Evolutionary conservation across 1,284 basidiomycete species (phyloP).

Genomic region (Trichosporon asahii): DNA sequence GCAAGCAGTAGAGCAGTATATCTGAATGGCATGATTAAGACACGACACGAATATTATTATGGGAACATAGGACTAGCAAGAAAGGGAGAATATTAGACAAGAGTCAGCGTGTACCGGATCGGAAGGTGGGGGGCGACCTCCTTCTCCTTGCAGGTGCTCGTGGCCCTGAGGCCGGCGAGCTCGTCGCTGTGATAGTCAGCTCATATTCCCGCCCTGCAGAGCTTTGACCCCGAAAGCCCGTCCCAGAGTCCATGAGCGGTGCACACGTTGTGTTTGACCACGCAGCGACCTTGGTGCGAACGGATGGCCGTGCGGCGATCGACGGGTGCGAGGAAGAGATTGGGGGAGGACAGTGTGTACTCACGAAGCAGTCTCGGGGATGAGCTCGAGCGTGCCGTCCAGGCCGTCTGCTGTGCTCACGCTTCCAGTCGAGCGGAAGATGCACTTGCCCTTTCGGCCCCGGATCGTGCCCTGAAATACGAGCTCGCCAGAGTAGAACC

Average conservation of each 20-base stretch:
- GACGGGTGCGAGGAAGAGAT: background rate
- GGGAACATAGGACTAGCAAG: background rate
- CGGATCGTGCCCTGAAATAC: constrained; percentile 5
- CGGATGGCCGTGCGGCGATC: background rate
- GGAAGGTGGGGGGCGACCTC: constrained; percentile 3
- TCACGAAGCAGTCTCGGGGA: constrained; percentile 4
- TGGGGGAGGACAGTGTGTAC: background rate
- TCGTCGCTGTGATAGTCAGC: background rate
- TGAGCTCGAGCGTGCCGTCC: background rate
- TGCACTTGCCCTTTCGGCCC: background rate
- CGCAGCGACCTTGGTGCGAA: background rate
- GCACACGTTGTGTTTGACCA: too few species aligned
- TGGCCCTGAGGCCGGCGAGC: background rate
- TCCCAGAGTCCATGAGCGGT: background rate
- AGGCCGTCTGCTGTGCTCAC: background rate
- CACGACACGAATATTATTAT: background rate
- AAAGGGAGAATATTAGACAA: background rate
- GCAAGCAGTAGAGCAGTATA: background rate
- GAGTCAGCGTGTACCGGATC: constrained; percentile 4
- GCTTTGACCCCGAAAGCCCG: too few species aligned
- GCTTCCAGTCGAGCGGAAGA: constrained; percentile 2
- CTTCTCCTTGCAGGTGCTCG: background rate
- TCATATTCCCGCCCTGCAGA: background rate
- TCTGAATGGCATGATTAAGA: background rate
- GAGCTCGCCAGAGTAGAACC: constrained; percentile 6